A percentile compares a stretch with the other conserved stretches of the same genome.
phyloP scores from a whole-genome alignment of 78 protist species.

The slime mould (Dictyostelium discoideum) region DNA sequence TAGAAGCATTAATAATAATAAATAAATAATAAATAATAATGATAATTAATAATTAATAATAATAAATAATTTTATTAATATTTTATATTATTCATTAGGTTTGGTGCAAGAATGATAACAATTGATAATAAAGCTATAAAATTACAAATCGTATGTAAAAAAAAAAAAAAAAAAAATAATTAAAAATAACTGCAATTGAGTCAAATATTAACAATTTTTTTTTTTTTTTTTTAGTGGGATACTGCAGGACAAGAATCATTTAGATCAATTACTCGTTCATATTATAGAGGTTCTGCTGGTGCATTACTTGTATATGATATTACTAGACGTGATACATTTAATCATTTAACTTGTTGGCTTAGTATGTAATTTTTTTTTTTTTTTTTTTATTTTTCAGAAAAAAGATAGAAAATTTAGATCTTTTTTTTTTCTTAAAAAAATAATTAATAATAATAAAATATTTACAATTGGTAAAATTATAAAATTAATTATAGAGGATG shows the following conservation, averaged over 20 bases:
- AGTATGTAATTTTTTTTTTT: neutral
- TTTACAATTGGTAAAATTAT: neutral
- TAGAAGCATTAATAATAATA: neutral
- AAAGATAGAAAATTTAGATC: neutral
- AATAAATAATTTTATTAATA: neutral
- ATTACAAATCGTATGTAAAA: conserved; percentile 78
- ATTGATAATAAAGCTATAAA: conserved; percentile 81
- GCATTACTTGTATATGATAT: conserved; percentile 93
- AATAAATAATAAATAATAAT: neutral
- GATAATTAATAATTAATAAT: neutral
- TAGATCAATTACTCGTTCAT: conserved; percentile 81
- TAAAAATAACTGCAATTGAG: too few relatives aligned
- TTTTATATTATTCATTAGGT: conserved; percentile 89
- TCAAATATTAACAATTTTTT: too few relatives aligned
- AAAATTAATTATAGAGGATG: conserved; percentile 82
- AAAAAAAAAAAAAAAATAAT: too few relatives aligned
- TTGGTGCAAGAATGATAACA: conserved; percentile 87
- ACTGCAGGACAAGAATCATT: conserved; percentile 85
- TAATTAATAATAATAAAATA: neutral
- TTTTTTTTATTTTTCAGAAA: neutral
- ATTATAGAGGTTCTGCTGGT: conserved; percentile 97
- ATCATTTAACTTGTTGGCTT: conserved; percentile 96
- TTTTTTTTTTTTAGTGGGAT: conserved; percentile 45
- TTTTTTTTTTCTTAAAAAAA: neutral
- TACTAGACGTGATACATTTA: conserved; percentile 96